phyloP scores from a whole-genome alignment of 345 rosid species.

The Capsella bursapastoris region DNA sequence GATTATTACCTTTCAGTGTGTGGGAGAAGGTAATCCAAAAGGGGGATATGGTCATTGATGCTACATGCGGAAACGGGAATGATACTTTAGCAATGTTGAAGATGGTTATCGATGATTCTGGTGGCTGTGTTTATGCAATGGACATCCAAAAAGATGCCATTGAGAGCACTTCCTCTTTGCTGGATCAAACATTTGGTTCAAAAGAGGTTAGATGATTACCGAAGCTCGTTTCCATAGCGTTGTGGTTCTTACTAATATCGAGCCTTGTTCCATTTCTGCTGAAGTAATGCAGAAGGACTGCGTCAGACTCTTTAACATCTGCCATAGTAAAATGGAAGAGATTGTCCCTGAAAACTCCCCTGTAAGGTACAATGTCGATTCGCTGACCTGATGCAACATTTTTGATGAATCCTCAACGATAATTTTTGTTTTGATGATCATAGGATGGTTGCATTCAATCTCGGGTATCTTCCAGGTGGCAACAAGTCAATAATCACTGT shows the following conservation, averaged over 20 bases:
- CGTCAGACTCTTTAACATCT: conserved; percentile 64
- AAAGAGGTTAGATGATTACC: conserved; percentile 61
- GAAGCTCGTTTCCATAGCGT: background rate
- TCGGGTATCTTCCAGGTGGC: conserved; percentile 96
- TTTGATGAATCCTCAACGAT: background rate
- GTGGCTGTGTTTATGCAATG: conserved; percentile 72
- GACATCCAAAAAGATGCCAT: conserved; percentile 82
- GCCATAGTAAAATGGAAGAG: conserved; percentile 88
- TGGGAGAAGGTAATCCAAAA: conserved; percentile 72
- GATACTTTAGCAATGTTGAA: conserved; percentile 82
- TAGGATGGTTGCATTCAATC: conserved; percentile 90
- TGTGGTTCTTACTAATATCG: conserved; percentile 21
- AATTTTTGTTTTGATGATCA: background rate
- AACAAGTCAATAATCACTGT: conserved; percentile 64
- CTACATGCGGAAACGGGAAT: conserved; percentile 90
- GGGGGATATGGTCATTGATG: conserved; percentile 81
- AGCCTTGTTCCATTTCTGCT: conserved; percentile 30
- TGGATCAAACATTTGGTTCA: conserved; percentile 51
- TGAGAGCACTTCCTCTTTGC: conserved; percentile 56
- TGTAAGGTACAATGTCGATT: conserved; percentile 56
- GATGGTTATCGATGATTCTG: conserved; percentile 68
- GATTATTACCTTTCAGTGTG: conserved; percentile 53
- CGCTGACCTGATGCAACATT: background rate
- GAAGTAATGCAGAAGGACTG: conserved; percentile 64
- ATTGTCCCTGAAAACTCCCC: conserved; percentile 55